These are phyloP conservation scores for Beta vulgaris DNA, from an alignment of 148 eudicot species.

Conservation along the genomic window DNA sequence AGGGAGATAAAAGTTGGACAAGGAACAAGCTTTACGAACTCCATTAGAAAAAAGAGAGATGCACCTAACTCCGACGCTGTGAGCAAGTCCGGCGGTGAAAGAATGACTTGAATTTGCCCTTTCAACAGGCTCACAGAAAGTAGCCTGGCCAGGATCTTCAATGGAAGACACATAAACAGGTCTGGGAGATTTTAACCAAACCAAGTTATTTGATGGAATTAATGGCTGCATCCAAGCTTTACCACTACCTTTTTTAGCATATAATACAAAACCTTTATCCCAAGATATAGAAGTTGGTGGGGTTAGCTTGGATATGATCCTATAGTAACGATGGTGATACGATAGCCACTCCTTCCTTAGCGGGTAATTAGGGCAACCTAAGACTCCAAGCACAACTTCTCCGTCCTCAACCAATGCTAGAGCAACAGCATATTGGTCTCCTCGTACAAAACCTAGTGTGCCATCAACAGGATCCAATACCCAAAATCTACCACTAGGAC, in stretches of 20 bases:
- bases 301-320: constrained; percentile 33
- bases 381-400: constrained; percentile 66
- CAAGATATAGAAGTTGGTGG: constrained; percentile 33
- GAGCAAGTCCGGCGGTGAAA: constrained; percentile 74
- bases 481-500: constrained; percentile 73
- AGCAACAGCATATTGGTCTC: constrained; percentile 87
- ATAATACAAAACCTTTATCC: constrained; percentile 82
- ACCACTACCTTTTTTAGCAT: constrained; percentile 59
- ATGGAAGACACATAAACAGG: constrained; percentile 59
- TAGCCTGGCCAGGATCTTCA: constrained; percentile 76
- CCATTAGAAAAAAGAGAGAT: constrained; percentile 11
- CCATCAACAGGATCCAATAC: constrained; percentile 96
- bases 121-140: constrained; percentile 90
- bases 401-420: constrained; percentile 78
- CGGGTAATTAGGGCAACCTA: constrained; percentile 93
- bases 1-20: neutral
- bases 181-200: constrained; percentile 49
- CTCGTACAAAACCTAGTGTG: constrained; percentile 86
- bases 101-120: constrained; percentile 70
- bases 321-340: constrained; percentile 41
- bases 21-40: constrained; percentile 6
- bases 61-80: constrained; percentile 77
- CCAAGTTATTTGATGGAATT: constrained; percentile 38
- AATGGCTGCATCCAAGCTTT: constrained; percentile 85
- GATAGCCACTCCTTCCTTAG: constrained; percentile 59